These are phyloP conservation scores for Phytophthora pisi DNA, from an alignment of 352 stramenopile genomes.

Conservation along the genomic window DNA sequence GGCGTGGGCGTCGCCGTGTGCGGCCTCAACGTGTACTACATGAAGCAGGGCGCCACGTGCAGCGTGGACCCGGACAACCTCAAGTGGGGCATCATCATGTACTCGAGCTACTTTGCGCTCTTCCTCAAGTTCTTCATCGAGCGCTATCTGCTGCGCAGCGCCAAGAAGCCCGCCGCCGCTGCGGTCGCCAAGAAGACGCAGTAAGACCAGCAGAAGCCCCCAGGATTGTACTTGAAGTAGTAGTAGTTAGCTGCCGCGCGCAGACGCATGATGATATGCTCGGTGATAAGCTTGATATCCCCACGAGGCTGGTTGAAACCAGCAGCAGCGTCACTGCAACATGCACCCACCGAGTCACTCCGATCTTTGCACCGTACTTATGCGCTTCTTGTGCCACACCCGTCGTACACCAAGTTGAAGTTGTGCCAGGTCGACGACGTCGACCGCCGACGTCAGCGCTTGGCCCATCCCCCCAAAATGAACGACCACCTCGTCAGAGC, in stretches of 20 bases:
- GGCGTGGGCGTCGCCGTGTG: slow-evolving; percentile 78
- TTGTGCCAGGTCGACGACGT: background rate
- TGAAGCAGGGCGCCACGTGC: slow-evolving; percentile 70
- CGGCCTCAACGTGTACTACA: slow-evolving; percentile 79
- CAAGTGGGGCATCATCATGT: slow-evolving; percentile 93
- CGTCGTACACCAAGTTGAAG: slow-evolving; percentile 1
- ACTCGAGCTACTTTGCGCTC: slow-evolving; percentile 94
- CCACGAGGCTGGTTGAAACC: slow-evolving; percentile 4
- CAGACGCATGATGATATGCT: slow-evolving; percentile 8
- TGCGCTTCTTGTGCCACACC: background rate
- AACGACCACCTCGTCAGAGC: background rate
- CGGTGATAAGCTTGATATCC: slow-evolving; percentile 31
- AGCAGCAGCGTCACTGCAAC: no score
- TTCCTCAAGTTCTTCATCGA: slow-evolving; percentile 94
- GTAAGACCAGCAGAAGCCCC: slow-evolving; percentile 28
- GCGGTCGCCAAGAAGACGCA: slow-evolving; percentile 46
- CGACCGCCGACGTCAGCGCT: background rate
- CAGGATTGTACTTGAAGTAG: slow-evolving; percentile 39
- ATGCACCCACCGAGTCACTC: no score
- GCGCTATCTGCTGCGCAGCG: slow-evolving; percentile 74
- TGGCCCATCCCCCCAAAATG: background rate
- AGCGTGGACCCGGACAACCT: slow-evolving; percentile 85
- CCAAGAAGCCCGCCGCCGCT: slow-evolving; percentile 39
- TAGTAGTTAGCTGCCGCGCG: slow-evolving; percentile 19
- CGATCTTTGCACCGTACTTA: slow-evolving; percentile 12